Evolutionary conservation across 2,329 filamentous ascomycete species (phyloP).

Genomic region (Fusarium redolens): DNA sequence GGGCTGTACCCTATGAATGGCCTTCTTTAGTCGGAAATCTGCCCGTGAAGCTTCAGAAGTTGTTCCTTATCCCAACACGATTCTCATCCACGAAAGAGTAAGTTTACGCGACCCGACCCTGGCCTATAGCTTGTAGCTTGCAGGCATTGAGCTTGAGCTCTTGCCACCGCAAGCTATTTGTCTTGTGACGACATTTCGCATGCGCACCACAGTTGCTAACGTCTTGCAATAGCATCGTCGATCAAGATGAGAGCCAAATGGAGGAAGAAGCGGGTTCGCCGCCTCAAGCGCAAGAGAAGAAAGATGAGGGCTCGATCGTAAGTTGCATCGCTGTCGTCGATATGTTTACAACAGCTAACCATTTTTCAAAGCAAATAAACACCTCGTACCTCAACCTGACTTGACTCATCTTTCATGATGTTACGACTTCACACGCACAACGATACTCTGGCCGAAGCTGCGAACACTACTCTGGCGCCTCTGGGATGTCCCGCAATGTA

Average conservation of each 20-base stretch:
- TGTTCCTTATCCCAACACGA: slow-evolving; percentile 58
- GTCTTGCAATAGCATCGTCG: slow-evolving; percentile 47
- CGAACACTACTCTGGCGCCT: slow-evolving; percentile 35
- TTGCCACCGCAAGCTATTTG: slow-evolving; percentile 17
- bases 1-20: too few species aligned
- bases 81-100: slow-evolving; percentile 60
- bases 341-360: slow-evolving; percentile 49
- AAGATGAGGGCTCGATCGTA: slow-evolving; percentile 99
- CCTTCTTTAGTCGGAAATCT: neutral
- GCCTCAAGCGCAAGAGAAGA: slow-evolving; percentile 99
- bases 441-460: slow-evolving; percentile 43
- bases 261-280: slow-evolving; percentile 99
- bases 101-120: slow-evolving; percentile 31
- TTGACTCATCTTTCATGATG: slow-evolving; percentile 59
- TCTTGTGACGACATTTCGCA: neutral
- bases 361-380: slow-evolving; percentile 71
- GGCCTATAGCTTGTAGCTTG: slow-evolving; percentile 20
- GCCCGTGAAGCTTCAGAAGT: slow-evolving; percentile 43
- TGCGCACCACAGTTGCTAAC: slow-evolving; percentile 36
- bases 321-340: slow-evolving; percentile 54
- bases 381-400: slow-evolving; percentile 69
- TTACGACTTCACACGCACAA: slow-evolving; percentile 50
- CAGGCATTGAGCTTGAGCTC: slow-evolving; percentile 22
- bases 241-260: slow-evolving; percentile 93
- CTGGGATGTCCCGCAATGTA: slow-evolving; percentile 33